These are phyloP conservation scores for Elsinoe fawcettii DNA, from an alignment of 2,329 filamentous ascomycete species.

Conservation along the genomic window DNA sequence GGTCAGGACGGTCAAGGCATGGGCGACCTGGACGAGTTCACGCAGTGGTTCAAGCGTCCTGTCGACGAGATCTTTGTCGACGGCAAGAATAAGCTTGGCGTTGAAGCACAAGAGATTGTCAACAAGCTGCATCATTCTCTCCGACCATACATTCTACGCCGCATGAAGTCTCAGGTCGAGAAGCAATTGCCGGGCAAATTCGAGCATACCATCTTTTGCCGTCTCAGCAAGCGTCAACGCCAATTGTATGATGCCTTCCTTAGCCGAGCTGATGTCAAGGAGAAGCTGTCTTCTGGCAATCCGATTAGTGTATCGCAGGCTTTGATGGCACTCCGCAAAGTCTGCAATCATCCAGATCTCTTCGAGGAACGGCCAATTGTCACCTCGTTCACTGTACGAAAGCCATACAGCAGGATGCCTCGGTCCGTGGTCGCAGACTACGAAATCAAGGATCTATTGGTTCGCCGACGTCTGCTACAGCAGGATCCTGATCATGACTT, in stretches of 20 bases:
- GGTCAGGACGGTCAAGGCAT: constrained; percentile 75
- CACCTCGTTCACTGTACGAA: constrained; percentile 88
- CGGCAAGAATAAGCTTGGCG: constrained; percentile 86
- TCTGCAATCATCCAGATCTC: constrained; percentile 95
- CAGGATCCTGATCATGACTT: constrained; percentile 62
- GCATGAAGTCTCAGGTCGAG: constrained; percentile 92
- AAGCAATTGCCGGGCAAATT: constrained; percentile 99
- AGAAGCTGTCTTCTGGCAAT: constrained; percentile 84
- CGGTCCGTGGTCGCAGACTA: constrained; percentile 65
- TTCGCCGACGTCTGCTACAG: constrained; percentile 59
- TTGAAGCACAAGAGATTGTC: constrained; percentile 86
- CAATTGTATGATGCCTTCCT: constrained; percentile 96
- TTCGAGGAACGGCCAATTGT: constrained; percentile 95
- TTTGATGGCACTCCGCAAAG: constrained; percentile 92
- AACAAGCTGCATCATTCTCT: constrained; percentile 89
- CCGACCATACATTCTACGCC: constrained; percentile 80
- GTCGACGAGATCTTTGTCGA: constrained; percentile 95
- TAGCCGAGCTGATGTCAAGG: constrained; percentile 78
- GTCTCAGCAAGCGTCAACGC: constrained; percentile 87
- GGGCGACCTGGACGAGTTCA: constrained; percentile 90
- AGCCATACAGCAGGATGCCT: constrained; percentile 25
- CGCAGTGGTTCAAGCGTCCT: constrained; percentile 89
- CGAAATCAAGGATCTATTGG: constrained; percentile 60
- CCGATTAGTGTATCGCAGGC: constrained; percentile 98
- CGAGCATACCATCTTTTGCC: constrained; percentile 93